These are phyloP conservation scores for Plenodomus tracheiphilus DNA, from an alignment of 2,329 filamentous ascomycete genomes.

Conservation along the genomic window DNA sequence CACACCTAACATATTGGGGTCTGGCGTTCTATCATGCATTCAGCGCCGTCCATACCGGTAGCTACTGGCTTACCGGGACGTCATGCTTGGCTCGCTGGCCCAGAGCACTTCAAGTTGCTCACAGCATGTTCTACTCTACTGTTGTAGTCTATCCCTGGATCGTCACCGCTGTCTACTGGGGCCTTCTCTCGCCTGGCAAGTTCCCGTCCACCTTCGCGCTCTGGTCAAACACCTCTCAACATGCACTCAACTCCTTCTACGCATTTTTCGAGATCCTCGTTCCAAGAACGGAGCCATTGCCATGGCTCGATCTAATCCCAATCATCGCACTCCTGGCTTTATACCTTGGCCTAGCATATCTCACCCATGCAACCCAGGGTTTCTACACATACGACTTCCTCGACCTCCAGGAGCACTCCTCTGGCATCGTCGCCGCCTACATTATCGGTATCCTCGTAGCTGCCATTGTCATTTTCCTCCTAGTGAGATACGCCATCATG, in stretches of 20 bases:
- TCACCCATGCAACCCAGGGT: constrained; percentile 69
- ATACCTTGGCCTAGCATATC: constrained; percentile 74
- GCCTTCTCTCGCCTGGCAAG: constrained; percentile 38
- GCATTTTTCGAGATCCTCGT: constrained; percentile 76
- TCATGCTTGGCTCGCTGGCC: constrained; percentile 46
- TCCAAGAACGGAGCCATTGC: constrained; percentile 64
- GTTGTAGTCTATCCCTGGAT: constrained; percentile 49
- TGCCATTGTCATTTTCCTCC: constrained; percentile 45
- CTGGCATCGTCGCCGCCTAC: constrained; percentile 65
- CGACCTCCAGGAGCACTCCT: constrained; percentile 55
- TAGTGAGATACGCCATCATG: constrained; percentile 47
- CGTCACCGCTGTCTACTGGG: constrained; percentile 52
- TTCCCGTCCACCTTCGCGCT: constrained; percentile 42
- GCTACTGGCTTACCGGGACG: constrained; percentile 56
- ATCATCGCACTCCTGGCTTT: constrained; percentile 70
- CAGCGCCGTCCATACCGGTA: constrained; percentile 68
- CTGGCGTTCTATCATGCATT: constrained; percentile 76
- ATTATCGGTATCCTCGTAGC: constrained; percentile 55
- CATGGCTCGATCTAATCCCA: constrained; percentile 68
- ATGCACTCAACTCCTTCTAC: constrained; percentile 73
- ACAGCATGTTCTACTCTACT: constrained; percentile 49
- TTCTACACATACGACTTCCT: constrained; percentile 82
- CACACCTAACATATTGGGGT: constrained; percentile 79
- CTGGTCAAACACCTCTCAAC: constrained; percentile 70
- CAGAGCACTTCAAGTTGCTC: constrained; percentile 40